Conservation (phyloP, 371 early-diverging fungal species). For the Mortierella sp. region DNA sequence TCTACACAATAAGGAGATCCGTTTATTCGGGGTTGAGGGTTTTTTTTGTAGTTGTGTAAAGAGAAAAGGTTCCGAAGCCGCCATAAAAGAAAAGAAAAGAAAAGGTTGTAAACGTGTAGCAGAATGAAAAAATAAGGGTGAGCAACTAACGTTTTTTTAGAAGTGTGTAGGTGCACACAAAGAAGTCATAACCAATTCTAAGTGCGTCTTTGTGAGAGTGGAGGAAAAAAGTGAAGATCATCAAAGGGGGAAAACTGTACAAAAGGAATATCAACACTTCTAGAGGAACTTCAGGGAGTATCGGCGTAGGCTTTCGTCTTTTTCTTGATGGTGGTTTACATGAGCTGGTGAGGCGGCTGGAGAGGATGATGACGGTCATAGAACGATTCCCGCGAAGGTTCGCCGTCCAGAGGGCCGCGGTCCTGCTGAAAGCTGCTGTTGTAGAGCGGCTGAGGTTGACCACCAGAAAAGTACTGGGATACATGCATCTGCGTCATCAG, state of each 20-base stretch:
- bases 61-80: background rate
- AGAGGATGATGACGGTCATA: constrained; percentile 31
- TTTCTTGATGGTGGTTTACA: constrained; percentile 2
- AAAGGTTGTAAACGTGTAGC: background rate
- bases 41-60: background rate
- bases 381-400: constrained; percentile 13
- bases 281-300: constrained; percentile 2
- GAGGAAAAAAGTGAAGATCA: background rate
- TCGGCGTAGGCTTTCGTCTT: background rate
- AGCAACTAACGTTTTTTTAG: background rate
- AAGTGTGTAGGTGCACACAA: background rate
- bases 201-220: background rate
- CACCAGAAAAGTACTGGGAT: constrained; percentile 20
- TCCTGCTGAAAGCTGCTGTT: constrained; percentile 17
- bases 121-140: background rate
- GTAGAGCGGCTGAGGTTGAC: constrained; percentile 15
- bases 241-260: background rate
- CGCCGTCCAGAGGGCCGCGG: constrained; percentile 4
- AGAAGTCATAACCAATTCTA: background rate
- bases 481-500: constrained; percentile 30
- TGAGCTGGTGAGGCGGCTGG: constrained; percentile 31
- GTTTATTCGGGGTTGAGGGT: background rate
- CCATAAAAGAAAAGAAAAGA: background rate
- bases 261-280: constrained; percentile 14
- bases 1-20: background rate